These are phyloP conservation scores for Botrytis tulipae DNA, from an alignment of 2,329 filamentous ascomycete species.

Conservation along the genomic window DNA sequence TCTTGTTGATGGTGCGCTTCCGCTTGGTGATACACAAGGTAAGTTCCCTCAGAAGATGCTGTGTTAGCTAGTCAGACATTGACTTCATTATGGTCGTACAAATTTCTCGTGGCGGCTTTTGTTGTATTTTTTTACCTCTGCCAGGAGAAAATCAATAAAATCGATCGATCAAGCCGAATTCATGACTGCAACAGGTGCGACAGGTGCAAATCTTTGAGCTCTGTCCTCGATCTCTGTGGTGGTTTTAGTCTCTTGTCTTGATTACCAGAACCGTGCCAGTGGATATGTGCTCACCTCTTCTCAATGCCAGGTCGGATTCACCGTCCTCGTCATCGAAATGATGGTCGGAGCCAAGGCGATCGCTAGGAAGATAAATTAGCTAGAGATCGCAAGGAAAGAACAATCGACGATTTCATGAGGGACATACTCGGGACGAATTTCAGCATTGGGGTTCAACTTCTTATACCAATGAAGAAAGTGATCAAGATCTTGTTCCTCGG, in stretches of 20 bases:
- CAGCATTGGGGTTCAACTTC: not conserved
- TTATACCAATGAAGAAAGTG: not conserved
- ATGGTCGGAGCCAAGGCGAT: not conserved
- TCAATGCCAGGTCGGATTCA: not conserved
- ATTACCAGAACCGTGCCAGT: no score
- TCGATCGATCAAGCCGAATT: not conserved
- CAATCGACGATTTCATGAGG: not conserved
- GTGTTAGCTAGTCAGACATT: not conserved
- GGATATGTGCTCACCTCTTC: not conserved
- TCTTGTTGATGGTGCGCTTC: not conserved
- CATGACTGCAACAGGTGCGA: not conserved
- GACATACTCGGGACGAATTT: not conserved
- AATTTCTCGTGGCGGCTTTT: not conserved
- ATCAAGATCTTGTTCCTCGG: not conserved
- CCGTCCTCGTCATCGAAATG: not conserved
- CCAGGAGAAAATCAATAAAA: not conserved
- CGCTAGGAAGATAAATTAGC: not conserved
- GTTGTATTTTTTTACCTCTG: not conserved
- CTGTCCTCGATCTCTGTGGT: constrained; percentile 5
- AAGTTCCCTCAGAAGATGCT: not conserved
- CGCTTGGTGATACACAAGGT: not conserved
- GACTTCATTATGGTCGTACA: not conserved
- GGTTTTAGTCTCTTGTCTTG: not conserved
- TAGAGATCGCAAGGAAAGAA: not conserved
- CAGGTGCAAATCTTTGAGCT: not conserved